Evolutionary conservation across 2,329 filamentous ascomycete species (phyloP), one percentile per base, ranked within the genome.

Genomic region (Colletotrichum sp.): DNA sequence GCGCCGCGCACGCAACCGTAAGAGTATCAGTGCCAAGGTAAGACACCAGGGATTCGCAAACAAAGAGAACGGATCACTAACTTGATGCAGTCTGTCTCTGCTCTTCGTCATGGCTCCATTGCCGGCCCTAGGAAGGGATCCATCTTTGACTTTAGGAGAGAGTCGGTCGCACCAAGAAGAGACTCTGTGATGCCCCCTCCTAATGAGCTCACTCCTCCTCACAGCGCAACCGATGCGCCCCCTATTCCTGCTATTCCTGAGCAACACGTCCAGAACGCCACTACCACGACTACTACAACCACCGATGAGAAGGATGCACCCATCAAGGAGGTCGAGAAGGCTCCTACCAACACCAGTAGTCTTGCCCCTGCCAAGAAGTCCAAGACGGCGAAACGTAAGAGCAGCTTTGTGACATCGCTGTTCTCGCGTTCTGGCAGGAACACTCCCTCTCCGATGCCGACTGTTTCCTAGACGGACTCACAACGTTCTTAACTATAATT

Each of bases 1-100:
- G 55, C 70, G 74, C 25, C 65, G 39, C 79, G 70, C 66, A 10
- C 66, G 79, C 65, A 85, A 80, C 30, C 66, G 79, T 62, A 85
- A 80, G 74, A 85, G 81, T 76, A 72, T 85, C 67, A 85, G 85
- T 70, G 83, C 83, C 71, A 82, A 85, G 81, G 81, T 87, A 66
- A 34, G 65, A 27, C 22, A 25, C 6, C 7, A 64, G 36, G 30
- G 8, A 27, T 3, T 10, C n/a, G 8, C 58, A 8, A 15, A 22
- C 9, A 13, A 25, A 18, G 16, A 15, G 34, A 62, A 58, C n/a
- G 12, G 60, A 10, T 12, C 4, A 7, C 60, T 75, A 22, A 76
- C 32, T 16, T 10, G 8, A 16, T 12, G 27, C 34, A 76, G 74
- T 66, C 66, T 48, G 66, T 70, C 18, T 75, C 74, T 28, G 66